A percentile compares a stretch with the other conserved stretches of the same genome.
These are phyloP conservation scores for Lecanosticta acicola DNA, from an alignment of 2,329 filamentous ascomycete species.

Conservation along the genomic window DNA sequence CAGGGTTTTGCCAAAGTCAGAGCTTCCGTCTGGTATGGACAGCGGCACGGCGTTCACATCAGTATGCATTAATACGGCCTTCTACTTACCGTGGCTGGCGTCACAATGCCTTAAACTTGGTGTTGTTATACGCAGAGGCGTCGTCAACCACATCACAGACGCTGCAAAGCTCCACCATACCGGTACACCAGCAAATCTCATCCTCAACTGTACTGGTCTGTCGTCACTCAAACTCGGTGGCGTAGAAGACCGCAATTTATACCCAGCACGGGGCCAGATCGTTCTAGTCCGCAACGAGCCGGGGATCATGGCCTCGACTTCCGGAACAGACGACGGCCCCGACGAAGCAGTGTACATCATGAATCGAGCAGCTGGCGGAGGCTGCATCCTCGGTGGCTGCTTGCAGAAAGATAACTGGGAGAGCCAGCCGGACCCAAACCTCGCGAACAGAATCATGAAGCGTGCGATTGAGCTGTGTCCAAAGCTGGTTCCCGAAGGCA, in stretches of 20 bases:
- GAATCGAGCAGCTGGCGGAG: constrained; percentile 72
- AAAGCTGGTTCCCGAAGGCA: constrained; percentile 53
- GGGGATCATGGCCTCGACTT: constrained; percentile 62
- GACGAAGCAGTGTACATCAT: constrained; percentile 77
- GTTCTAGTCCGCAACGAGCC: constrained; percentile 77
- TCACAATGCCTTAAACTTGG: constrained; percentile 72
- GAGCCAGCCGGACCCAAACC: constrained; percentile 67
- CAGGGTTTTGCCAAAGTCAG: constrained; percentile 26
- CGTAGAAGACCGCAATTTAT: constrained; percentile 67
- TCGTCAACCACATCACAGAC: constrained; percentile 62
- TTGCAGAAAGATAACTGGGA: constrained; percentile 79
- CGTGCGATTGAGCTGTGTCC: constrained; percentile 63
- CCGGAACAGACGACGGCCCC: constrained; percentile 66
- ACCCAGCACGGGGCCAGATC: constrained; percentile 75
- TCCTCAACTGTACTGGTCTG: constrained; percentile 83
- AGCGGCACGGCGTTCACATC: constrained; percentile 73
- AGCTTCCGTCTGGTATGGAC: constrained; percentile 59
- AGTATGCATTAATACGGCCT: constrained; percentile 82
- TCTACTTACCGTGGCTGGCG: constrained; percentile 82
- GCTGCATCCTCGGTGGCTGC: constrained; percentile 80
- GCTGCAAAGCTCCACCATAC: constrained; percentile 57
- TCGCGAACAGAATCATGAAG: constrained; percentile 80
- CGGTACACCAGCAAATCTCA: constrained; percentile 55
- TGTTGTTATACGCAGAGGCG: constrained; percentile 48
- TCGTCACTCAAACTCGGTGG: constrained; percentile 71